Evolutionary conservation across 768 basidiomycete species (phyloP), one percentile per base, ranked within the genome.

Genomic region (Grammothele lineata): DNA sequence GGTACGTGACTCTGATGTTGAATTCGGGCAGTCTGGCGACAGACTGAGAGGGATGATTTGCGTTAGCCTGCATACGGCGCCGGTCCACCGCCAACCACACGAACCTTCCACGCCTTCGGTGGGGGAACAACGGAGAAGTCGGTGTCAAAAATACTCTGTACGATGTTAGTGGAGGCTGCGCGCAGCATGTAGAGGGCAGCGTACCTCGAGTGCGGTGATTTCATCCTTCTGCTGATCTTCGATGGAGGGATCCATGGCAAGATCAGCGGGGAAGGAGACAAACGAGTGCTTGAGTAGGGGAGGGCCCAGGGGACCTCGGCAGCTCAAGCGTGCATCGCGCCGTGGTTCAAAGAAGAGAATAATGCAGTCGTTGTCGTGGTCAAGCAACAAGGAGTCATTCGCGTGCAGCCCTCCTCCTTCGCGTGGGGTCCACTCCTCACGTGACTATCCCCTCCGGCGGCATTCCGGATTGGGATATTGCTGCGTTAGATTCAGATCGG

Each of bases 81-180:
- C n/a, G n/a, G n/a, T n/a, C 47, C 22, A 40, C 50, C 11, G 27
- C 23, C 18, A 14, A 25, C 23, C 27, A 38, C 8, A 63, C 67
- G 10, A 32, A 87, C 88, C 76, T 89, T 91, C 89, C 90, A 92
- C 41, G 78, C 89, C 59, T 80, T 88, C 25, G 85, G 83, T 14
- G 87, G 81, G 18, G 83, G 83, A 45, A 75, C 76, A 57, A 85
- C 77, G 21, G 81, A 73, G 59, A 88, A 91, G 59, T 91, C 82
- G 51, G 85, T 77, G 55, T 74, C 83, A 68, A 86, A 92, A 51
- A 92, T 92, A 50, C 87, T 83, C 62, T 54, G 40, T 19, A 38
- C 23, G 18, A 32, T 5, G 35, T 36, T 8, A 43, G 40, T 3
- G 48, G 26, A 44, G 40, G 35, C 19, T 15, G 23, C 10, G 15